Base-by-base conservation (phyloP, 1,284 basidiomycete species). In the Ganoderma sinense region DNA sequence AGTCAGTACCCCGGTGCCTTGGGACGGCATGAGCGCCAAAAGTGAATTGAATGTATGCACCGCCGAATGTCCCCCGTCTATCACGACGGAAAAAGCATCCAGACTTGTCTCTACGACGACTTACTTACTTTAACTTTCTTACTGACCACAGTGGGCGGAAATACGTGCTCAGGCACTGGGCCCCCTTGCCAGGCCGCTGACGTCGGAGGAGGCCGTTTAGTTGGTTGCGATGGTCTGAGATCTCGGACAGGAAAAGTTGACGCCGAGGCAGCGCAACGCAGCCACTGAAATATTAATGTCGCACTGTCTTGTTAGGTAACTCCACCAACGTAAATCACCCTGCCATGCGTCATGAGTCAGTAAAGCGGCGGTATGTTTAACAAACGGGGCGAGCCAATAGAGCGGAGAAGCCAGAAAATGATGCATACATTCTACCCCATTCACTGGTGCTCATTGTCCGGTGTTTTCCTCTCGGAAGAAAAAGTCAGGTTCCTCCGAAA, bases 211-310 rank as follows among this genome's bases (percentile, higher is more conserved):
- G 51, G 29, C 51, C 51, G 53, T 29, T 55, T 13, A 6, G 20
- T 39, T 59, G 31, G 56, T 59, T 59, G 56, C 33, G 20, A 36
- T 13, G 56, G 56, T 59, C 31, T 58, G 18, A 59, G 33, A 56
- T 59, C 31, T 58, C 6, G 39, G 33, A 56, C 55, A 31, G 26
- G 4, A 20, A 31, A 16, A 18, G 20, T 14, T 11, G 7, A 29
- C 56, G 56, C 56, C 56, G 56, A 16, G 4, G 55, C 31, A 31
- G 31, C 31, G 55, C 29, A 3, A 31, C 53, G 29, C 53, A 31
- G 26, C 26, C 14, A 29, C 13, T 26, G 16, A 5, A 16, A 18
- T 16, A 26, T 31, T 53, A 31, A 55, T 26, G n/a, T 20, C n/a
- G 7, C 7, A 6, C n/a, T 48, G 45, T 48, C n/a, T 48, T n/a